These are phyloP conservation scores for Sporothrix schenckii DNA, from an alignment of 2,329 filamentous ascomycete genomes.

Conservation along the genomic window DNA sequence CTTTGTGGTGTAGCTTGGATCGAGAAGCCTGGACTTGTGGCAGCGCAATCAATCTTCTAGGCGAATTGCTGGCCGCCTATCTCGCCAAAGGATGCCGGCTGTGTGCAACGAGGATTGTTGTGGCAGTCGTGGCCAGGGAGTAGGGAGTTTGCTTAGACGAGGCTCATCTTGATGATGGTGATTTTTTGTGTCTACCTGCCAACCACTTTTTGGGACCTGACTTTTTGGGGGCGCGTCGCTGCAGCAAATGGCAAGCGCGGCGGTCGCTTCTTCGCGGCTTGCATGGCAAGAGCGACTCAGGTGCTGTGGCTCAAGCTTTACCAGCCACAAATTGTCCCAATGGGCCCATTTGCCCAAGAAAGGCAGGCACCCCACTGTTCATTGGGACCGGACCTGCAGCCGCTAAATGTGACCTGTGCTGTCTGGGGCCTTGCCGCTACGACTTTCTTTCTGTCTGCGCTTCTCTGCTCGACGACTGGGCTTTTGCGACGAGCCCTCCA, in stretches of 20 bases:
- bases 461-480: conserved; percentile 1
- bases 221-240: conserved; percentile 32
- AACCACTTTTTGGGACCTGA: conserved; percentile 16
- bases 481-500: conserved; percentile 24
- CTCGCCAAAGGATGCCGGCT: background rate
- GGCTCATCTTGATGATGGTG: conserved; percentile 8
- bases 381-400: background rate
- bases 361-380: conserved; percentile 5
- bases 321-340: conserved; percentile 24
- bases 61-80: background rate
- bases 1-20: background rate
- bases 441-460: background rate
- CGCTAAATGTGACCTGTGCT: conserved; percentile 4
- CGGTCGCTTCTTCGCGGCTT: background rate
- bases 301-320: conserved; percentile 33
- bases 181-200: conserved; percentile 25
- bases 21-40: too few relatives aligned
- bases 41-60: background rate
- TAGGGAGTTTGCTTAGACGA: conserved; percentile 12
- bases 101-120: background rate
- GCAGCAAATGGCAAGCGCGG: conserved; percentile 14
- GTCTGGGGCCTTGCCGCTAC: background rate
- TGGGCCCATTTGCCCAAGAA: background rate
- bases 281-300: background rate
- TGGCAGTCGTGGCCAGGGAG: conserved; percentile 2